Evolutionary conservation across 2,329 filamentous ascomycete genomes (phyloP), one percentile per base, ranked within the genome.

Genomic region (Penicillium hordei): DNA sequence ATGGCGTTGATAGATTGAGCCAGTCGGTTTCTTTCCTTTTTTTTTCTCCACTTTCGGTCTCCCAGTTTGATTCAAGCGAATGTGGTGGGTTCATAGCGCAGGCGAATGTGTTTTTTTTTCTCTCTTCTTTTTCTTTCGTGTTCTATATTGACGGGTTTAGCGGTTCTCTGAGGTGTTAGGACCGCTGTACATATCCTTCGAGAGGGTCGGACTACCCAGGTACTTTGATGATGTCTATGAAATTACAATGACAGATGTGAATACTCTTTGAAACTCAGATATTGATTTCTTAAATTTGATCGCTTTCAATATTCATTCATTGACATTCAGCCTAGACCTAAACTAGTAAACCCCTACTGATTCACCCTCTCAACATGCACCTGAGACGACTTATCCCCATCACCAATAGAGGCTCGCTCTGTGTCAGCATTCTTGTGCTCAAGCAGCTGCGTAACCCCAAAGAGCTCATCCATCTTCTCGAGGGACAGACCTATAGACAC

Each of bases 401-500:
- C 56, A 1, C 23, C 42, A 48, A 43, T 48, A 9, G 53, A 46
- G 2, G 39, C 58, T 17, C 58, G 59, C 57, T 70, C 68, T 1
- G 57, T 36, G 43, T 68, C 67, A 5, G 46, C 58, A 7, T 46
- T 44, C 58, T 70, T 70, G 5, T 59, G 57, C 34, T 67, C 59
- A 12, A 62, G 9, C 33, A 80, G 63, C 59, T 84, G 81, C 4
- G 82, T 82, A 48, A 86, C 78, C 45, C 86, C 86, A 69, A 88
- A 88, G 17, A 88, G 76, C 65, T 87, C 83, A 68, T 88, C 84
- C 84, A 88, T 87, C 71, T 81, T 82, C 74, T 89, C 86, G 58
- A 88, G 77, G 43, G 78, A 79, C 33, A 81, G 59, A n/a, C 78
- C 71, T 74, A 33, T 46, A 57, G 15, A 6, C 25, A 44, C 23